Percentiles rank a stretch among this genome's conserved stretches.
Conservation (phyloP, 805 yeast genomes). For the Ogataea naganishii region DNA sequence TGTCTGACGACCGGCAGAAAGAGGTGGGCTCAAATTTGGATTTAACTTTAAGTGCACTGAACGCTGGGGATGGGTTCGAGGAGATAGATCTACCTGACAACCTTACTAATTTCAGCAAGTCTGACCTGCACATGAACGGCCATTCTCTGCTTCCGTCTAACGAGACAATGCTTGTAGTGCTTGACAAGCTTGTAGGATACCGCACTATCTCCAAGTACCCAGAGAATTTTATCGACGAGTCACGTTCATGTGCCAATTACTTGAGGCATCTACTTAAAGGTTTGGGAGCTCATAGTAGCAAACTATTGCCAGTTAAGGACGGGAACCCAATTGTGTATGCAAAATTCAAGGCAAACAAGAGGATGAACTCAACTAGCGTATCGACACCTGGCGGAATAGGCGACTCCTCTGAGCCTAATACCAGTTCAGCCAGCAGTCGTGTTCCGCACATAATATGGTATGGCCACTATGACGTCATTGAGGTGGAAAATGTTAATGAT, state of each 20-base stretch:
- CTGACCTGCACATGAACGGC: too few relatives aligned
- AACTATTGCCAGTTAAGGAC: conserved; percentile 61
- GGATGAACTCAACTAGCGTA: conserved; percentile 1
- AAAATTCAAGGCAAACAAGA: conserved; percentile 42
- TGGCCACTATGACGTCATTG: conserved; percentile 94
- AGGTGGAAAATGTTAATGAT: conserved; percentile 47
- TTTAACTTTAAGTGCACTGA: too few relatives aligned
- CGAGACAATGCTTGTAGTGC: conserved; percentile 55
- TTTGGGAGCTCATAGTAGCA: conserved; percentile 63
- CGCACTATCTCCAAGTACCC: conserved; percentile 74
- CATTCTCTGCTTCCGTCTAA: too few relatives aligned
- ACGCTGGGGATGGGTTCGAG: too few relatives aligned
- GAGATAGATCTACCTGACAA: too few relatives aligned
- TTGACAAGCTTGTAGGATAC: conserved; percentile 55
- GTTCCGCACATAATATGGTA: conserved; percentile 65
- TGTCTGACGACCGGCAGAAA: conserved; percentile 6
- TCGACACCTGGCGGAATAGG: too few relatives aligned
- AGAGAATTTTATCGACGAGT: conserved; percentile 61
- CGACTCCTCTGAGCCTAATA: neutral
- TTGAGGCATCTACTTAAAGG: conserved; percentile 51
- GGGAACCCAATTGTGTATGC: conserved; percentile 87
- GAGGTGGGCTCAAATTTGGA: conserved; percentile 4
- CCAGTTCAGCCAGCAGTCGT: too few relatives aligned
- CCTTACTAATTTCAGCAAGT: too few relatives aligned
- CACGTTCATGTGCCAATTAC: conserved; percentile 79